Percentiles rank a stretch among this genome's conserved stretches.
These are phyloP conservation scores for Paramecium pentaurelia DNA, from an alignment of 73 alveolate genomes.

Conservation along the genomic window DNA sequence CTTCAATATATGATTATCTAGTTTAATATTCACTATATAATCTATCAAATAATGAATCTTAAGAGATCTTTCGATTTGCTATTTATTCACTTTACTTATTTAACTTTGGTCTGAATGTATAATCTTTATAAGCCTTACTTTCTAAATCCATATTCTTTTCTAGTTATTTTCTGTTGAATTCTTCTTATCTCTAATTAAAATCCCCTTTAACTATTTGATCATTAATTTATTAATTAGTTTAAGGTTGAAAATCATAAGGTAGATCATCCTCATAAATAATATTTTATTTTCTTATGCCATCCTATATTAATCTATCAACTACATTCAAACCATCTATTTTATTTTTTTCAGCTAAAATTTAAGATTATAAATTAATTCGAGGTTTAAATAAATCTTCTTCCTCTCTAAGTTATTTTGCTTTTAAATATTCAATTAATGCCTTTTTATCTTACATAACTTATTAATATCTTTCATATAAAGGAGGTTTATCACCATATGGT, in stretches of 20 bases:
- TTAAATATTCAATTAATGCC: neutral
- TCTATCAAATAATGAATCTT: neutral
- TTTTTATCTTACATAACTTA: slow-evolving; percentile 1
- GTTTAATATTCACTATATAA: neutral
- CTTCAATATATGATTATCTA: neutral
- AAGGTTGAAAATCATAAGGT: slow-evolving; percentile 4
- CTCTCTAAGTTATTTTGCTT: neutral
- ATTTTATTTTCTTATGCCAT: neutral
- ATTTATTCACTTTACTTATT: neutral
- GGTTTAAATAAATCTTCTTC: neutral
- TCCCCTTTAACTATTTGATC: neutral
- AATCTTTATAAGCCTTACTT: neutral
- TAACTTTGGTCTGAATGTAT: neutral
- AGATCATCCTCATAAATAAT: neutral
- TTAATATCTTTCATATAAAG: slow-evolving; percentile 7
- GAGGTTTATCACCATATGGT: neutral
- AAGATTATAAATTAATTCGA: neutral
- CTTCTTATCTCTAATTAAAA: neutral
- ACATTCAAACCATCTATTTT: neutral
- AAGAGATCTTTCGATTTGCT: neutral
- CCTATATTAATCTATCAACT: neutral
- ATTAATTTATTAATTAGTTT: neutral
- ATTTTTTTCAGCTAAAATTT: neutral
- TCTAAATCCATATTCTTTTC: neutral
- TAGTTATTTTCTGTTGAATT: neutral